These are phyloP conservation scores for Aegilops sharonensis DNA, from an alignment of 176 grass and related monocot genomes.

Conservation along the genomic window DNA sequence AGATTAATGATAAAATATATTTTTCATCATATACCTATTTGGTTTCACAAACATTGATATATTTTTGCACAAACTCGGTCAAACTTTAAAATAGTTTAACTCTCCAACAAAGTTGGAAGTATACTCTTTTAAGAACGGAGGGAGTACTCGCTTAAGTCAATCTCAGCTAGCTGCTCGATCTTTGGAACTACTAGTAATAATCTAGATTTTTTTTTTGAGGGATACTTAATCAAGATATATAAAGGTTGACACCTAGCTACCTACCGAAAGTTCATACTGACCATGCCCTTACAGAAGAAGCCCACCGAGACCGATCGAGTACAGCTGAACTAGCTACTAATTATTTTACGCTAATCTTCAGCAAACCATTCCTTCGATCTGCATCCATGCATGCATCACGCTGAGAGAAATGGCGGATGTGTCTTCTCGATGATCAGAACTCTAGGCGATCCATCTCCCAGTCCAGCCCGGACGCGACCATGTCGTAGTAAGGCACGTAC, in stretches of 20 bases:
- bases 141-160: neutral
- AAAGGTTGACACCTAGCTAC: neutral
- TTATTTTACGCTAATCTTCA: neutral
- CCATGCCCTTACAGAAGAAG: too few species aligned
- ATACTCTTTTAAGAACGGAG: too few species aligned
- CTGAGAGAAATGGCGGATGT: neutral
- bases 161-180: neutral
- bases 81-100: too few species aligned
- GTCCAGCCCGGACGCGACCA: conserved; percentile 9
- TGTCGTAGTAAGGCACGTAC: conserved; percentile 34
- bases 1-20: too few species aligned
- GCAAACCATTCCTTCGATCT: neutral
- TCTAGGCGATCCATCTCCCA: conserved; percentile 20
- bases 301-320: too few species aligned
- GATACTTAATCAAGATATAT: neutral
- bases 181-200: neutral
- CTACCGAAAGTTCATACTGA: neutral
- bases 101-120: too few species aligned
- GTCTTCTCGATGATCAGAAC: neutral
- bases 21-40: too few species aligned
- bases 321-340: neutral
- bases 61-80: too few species aligned
- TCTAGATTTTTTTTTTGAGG: too few species aligned
- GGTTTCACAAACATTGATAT: too few species aligned
- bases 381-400: neutral